Base-by-base conservation (phyloP, 2,329 filamentous ascomycete genomes). In the Delphinella strobiligena region DNA sequence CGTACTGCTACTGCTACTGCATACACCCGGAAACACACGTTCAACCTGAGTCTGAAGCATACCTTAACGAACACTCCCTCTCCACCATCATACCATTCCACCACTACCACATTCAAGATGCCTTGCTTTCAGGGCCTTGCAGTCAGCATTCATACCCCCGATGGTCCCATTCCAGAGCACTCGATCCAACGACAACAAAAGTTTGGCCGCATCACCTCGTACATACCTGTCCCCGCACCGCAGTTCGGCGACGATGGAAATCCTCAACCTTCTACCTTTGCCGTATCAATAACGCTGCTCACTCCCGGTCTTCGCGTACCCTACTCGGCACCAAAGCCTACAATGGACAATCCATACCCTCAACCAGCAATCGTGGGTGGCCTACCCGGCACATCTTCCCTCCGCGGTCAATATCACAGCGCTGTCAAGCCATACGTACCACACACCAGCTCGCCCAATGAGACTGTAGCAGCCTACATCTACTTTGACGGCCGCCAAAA, bases 121-220 rank as follows among this genome's bases (percentile, higher is more conserved):
- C 91, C 91, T 69, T 96, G 88, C 77, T 98, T 96, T 71, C 93
- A 96, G 71, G 91, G 91, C 65, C 87, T 98, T 66, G 89, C 91
- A 54, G 89, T 96, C 60, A 93, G 85, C 74, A 93, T 96, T 61
- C 91, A 98, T 67, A 78, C 76, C 33, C 74, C 86, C 51, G 71
- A 75, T 51, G 77, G 77, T 33, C 88, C 91, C 49, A 77, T 98
- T 49, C 72, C 87, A 46, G 91, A 98, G 66, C 81, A 93, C 67
- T 89, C 88, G 54, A 82, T 96, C 52, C 89, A 96, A 67, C 91
- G 87, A 60, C 86, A 95, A 63, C 87, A 85, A 43, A 82, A 86
- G 53, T 74, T 86, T 47, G 88, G 85, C 47, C 82, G 91, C 55
- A 95, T 98, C 65, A 94, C 87, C 59, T 87, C 85, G 54, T 98